Percentiles rank a stretch among this genome's conserved stretches.
These are phyloP conservation scores for Hypoxylon rubiginosum DNA, from an alignment of 2,329 filamentous ascomycete species.

Conservation along the genomic window DNA sequence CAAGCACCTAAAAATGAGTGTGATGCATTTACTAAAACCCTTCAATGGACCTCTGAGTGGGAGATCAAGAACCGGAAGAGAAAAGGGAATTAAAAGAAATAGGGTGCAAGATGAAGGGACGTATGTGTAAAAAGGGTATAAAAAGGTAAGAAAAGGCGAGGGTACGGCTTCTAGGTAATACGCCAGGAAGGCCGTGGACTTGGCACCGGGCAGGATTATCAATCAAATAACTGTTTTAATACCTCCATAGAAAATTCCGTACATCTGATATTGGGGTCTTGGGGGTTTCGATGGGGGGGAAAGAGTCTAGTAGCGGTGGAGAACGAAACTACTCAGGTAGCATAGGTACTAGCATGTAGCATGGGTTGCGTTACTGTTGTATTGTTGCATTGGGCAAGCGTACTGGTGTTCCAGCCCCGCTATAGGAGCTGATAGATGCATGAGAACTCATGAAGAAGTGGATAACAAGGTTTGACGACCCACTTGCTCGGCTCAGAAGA, in stretches of 20 bases:
- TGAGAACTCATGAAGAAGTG: background rate
- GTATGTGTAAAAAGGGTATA: background rate
- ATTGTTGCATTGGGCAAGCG: constrained; percentile 19
- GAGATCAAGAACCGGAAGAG: background rate
- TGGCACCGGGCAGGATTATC: constrained; percentile 33
- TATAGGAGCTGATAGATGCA: constrained; percentile 18
- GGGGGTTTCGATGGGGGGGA: constrained; percentile 19
- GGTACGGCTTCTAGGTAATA: background rate
- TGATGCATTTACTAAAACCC: constrained; percentile 15
- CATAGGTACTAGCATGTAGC: no score
- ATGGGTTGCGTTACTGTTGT: constrained; percentile 27
- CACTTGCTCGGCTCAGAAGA: constrained; percentile 4
- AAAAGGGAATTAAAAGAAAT: background rate
- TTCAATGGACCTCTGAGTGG: background rate
- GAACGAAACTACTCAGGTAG: no score
- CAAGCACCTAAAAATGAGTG: constrained; percentile 8
- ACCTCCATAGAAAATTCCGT: constrained; percentile 28
- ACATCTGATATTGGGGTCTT: constrained; percentile 18
- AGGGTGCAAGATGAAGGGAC: background rate
- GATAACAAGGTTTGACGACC: background rate
- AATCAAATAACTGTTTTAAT: constrained; percentile 25
- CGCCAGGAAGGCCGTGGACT: constrained; percentile 6
- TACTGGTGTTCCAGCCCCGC: constrained; percentile 11
- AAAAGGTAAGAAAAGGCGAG: background rate
- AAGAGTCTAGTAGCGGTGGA: constrained; percentile 18